Evolutionary conservation across 2,329 filamentous ascomycete species (phyloP).

Genomic region (Claviceps purpurea): DNA sequence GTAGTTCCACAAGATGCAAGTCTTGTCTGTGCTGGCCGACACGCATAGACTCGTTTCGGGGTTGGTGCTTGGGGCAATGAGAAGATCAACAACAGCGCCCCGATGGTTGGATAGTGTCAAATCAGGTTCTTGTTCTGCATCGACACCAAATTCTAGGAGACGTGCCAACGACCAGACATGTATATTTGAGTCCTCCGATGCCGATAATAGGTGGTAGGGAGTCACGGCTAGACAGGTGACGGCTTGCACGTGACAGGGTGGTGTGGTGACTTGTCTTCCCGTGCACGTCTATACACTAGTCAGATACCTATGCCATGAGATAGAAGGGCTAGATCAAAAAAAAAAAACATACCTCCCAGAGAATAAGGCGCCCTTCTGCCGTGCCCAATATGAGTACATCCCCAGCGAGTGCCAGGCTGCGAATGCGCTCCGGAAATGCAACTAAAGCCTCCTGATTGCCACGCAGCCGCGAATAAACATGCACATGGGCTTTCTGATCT

Average conservation of each 20-base stretch:
- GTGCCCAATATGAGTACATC: conserved; percentile 71
- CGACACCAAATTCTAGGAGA: conserved; percentile 49
- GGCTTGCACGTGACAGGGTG: conserved; percentile 65
- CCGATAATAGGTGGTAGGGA: conserved; percentile 61
- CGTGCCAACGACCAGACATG: conserved; percentile 79
- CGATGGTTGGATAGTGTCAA: conserved; percentile 68
- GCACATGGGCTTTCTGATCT: conserved; percentile 77
- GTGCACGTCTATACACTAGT: conserved; percentile 46
- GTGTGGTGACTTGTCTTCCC: conserved; percentile 62
- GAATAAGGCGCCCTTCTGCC: conserved; percentile 67
- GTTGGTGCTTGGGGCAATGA: conserved; percentile 51
- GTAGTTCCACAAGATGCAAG: conserved; percentile 88
- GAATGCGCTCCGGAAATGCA: conserved; percentile 77
- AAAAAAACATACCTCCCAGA: conserved; percentile 77
- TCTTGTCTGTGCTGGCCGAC: conserved; percentile 74
- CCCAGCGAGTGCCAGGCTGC: conserved; percentile 58
- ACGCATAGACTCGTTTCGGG: conserved; percentile 66
- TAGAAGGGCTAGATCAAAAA: not conserved
- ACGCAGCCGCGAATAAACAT: conserved; percentile 76
- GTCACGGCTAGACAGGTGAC: conserved; percentile 65
- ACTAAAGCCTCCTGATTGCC: conserved; percentile 81
- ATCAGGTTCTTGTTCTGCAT: conserved; percentile 52
- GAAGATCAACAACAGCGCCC: conserved; percentile 54
- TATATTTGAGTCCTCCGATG: conserved; percentile 75
- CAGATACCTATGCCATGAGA: not conserved